These are phyloP conservation scores for Gossypium trilobum DNA, from an alignment of 441 rosid species.

Conservation along the genomic window DNA sequence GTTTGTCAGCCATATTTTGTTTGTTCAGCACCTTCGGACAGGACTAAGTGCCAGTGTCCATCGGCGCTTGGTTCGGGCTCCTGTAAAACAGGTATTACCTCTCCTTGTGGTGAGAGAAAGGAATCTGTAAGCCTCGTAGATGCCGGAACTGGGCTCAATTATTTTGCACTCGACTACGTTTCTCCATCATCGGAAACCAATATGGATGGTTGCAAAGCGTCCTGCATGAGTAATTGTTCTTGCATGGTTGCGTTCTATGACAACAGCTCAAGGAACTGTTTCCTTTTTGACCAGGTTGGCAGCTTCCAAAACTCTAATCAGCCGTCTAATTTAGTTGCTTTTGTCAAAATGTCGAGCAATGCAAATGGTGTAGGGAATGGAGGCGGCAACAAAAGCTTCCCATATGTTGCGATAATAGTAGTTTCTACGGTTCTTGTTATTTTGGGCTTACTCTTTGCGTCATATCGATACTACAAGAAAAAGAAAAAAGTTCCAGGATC, in stretches of 20 bases:
- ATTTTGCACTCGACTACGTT: slow-evolving; percentile 55
- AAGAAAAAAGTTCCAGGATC: slow-evolving; percentile 30
- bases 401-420: slow-evolving; percentile 43
- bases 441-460: slow-evolving; percentile 38
- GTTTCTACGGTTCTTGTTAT: slow-evolving; percentile 42
- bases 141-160: slow-evolving; percentile 46
- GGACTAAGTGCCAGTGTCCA: slow-evolving; percentile 54
- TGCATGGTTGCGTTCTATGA: slow-evolving; percentile 56
- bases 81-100: slow-evolving; percentile 47
- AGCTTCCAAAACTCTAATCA: slow-evolving; percentile 38
- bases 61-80: slow-evolving; percentile 32
- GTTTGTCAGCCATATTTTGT: slow-evolving; percentile 51
- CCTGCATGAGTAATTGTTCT: slow-evolving; percentile 63
- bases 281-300: slow-evolving; percentile 61
- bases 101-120: slow-evolving; percentile 40
- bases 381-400: slow-evolving; percentile 33
- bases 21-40: slow-evolving; percentile 34
- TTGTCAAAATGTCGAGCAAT: slow-evolving; percentile 41
- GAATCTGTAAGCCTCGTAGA: slow-evolving; percentile 37
- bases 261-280: slow-evolving; percentile 63
- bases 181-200: slow-evolving; percentile 42
- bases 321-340: slow-evolving; percentile 37
- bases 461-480: slow-evolving; percentile 35
- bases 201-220: slow-evolving; percentile 57
- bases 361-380: slow-evolving; percentile 22